A percentile compares a stretch with the other conserved stretches of the same genome.
These are phyloP conservation scores for Penicillium sumatraense DNA, from an alignment of 2,329 filamentous ascomycete genomes.

Conservation along the genomic window DNA sequence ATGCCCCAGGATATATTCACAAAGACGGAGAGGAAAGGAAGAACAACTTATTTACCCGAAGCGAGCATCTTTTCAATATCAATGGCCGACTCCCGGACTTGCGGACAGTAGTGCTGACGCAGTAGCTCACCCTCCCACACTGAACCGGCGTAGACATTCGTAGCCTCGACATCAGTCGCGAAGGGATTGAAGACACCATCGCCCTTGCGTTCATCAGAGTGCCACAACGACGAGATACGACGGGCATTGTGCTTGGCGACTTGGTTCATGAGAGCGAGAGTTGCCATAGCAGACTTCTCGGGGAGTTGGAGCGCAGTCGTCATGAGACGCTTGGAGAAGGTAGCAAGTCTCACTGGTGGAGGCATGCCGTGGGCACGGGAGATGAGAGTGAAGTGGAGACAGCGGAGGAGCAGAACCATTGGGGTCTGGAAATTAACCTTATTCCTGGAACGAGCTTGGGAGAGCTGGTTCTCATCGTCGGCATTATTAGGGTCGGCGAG, in stretches of 20 bases:
- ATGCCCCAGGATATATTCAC: constrained; percentile 15
- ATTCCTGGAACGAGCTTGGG: constrained; percentile 54
- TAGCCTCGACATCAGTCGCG: constrained; percentile 75
- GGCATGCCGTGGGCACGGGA: constrained; percentile 74
- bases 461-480: constrained; percentile 42
- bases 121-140: constrained; percentile 94
- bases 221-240: constrained; percentile 86
- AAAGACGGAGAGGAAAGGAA: constrained; percentile 1
- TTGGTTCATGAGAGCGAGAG: constrained; percentile 76
- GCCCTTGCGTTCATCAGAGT: constrained; percentile 89
- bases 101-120: constrained; percentile 82
- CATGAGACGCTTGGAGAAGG: constrained; percentile 91
- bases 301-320: constrained; percentile 81
- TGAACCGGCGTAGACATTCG: constrained; percentile 87
- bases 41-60: constrained; percentile 32
- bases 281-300: constrained; percentile 83
- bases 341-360: constrained; percentile 84
- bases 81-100: constrained; percentile 75
- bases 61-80: constrained; percentile 69
- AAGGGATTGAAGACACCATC: constrained; percentile 83
- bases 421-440: constrained; percentile 96
- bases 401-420: constrained; percentile 86
- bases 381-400: constrained; percentile 78
- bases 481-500: constrained; percentile 66
- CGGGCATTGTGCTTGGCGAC: constrained; percentile 80